phyloP scores from a whole-genome alignment of 345 rosid genomes.

The Hibiscus mutabilis region DNA sequence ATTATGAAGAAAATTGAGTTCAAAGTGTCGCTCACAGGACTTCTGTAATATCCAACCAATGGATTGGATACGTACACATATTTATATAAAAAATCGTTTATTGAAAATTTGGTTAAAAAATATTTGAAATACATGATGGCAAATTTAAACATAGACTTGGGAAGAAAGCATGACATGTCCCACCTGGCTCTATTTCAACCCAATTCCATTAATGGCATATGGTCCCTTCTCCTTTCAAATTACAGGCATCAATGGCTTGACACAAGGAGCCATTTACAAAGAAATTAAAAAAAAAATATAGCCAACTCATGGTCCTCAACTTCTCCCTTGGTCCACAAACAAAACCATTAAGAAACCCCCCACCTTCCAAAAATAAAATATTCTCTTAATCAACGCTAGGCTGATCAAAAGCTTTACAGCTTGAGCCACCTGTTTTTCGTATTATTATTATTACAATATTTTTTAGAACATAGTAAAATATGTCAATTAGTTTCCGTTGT shows the following conservation, averaged over 20 bases:
- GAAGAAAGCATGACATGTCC: not conserved
- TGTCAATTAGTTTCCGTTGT: constrained; percentile 17
- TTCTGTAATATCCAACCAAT: too few species aligned
- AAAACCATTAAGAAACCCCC: too few species aligned
- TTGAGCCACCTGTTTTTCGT: constrained; percentile 18
- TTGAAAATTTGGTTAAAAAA: too few species aligned
- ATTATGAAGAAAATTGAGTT: too few species aligned
- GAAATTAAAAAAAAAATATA: not conserved
- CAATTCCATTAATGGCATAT: not conserved
- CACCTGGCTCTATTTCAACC: not conserved
- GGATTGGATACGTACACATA: too few species aligned
- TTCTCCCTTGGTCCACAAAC: not conserved
- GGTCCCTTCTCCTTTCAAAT: not conserved
- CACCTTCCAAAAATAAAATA: too few species aligned
- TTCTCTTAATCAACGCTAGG: constrained; percentile 1
- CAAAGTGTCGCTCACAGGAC: too few species aligned
- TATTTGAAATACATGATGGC: too few species aligned
- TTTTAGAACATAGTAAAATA: not conserved
- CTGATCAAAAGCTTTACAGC: constrained; percentile 15
- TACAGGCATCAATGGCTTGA: not conserved
- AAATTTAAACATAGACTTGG: too few species aligned
- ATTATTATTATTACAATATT: not conserved
- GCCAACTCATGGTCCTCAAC: not conserved
- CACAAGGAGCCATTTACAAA: not conserved
- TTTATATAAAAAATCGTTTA: too few species aligned